Percentiles rank a stretch among this genome's conserved stretches.
These are phyloP conservation scores for Arachis monticola DNA, from an alignment of 331 rosid genomes.

Conservation along the genomic window DNA sequence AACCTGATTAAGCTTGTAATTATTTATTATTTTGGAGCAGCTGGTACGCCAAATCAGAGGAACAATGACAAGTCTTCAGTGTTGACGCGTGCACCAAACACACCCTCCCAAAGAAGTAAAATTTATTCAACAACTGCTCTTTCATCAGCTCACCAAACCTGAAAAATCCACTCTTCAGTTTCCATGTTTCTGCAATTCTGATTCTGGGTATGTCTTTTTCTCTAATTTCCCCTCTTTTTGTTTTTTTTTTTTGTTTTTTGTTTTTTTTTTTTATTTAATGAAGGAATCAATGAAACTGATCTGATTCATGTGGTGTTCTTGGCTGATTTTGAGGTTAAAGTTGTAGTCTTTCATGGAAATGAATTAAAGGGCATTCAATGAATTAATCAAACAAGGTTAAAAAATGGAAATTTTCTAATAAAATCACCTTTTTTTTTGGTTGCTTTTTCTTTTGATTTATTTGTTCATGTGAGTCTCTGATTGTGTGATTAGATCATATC, in stretches of 20 bases:
- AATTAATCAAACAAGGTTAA: conserved; percentile 10
- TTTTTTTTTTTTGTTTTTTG: neutral
- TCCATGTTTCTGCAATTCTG: conserved; percentile 16
- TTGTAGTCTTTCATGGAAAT: conserved; percentile 13
- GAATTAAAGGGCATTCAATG: conserved; percentile 16
- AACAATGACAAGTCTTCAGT: neutral
- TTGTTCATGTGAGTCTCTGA: neutral
- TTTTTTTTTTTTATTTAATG: too few species aligned
- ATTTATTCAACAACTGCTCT: neutral
- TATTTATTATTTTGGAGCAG: neutral
- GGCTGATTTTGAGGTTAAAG: conserved; percentile 6
- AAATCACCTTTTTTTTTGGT: neutral
- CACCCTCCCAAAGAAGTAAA: too few species aligned
- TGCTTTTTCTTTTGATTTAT: neutral
- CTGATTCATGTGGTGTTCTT: conserved; percentile 16
- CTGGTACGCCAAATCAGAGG: neutral
- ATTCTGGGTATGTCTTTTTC: conserved; percentile 24
- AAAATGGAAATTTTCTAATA: neutral
- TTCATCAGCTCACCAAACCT: neutral
- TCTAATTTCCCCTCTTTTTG: neutral
- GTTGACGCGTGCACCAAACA: neutral
- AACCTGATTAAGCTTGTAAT: too few species aligned
- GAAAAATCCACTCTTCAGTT: neutral
- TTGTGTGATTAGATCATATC: conserved; percentile 4
- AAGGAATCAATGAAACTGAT: neutral